These are phyloP conservation scores for Ophiostoma perfectum DNA, from an alignment of 2,329 filamentous ascomycete species.

Conservation along the genomic window DNA sequence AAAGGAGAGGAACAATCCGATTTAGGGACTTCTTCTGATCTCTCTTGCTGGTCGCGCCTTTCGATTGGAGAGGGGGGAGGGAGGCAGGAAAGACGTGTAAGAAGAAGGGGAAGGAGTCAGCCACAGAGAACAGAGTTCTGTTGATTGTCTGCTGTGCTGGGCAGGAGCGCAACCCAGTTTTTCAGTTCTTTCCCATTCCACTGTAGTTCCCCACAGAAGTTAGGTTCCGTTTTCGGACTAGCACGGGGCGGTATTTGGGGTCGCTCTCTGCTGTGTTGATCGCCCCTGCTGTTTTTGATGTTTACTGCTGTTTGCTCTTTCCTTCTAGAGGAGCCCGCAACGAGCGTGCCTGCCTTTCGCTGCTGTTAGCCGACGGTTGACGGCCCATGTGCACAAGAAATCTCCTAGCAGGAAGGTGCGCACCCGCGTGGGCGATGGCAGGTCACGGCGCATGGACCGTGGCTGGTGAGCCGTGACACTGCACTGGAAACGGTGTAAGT, in stretches of 20 bases:
- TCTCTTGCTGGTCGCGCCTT: not conserved
- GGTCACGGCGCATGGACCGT: not conserved
- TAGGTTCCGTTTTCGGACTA: slow-evolving; percentile 10
- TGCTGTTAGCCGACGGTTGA: not conserved
- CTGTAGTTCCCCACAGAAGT: slow-evolving; percentile 13
- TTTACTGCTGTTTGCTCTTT: not conserved
- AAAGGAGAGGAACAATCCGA: not conserved
- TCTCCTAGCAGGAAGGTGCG: not conserved
- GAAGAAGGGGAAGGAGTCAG: slow-evolving; percentile 4
- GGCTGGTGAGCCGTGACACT: not conserved
- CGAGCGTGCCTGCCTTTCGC: not conserved
- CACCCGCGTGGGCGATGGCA: slow-evolving; percentile 4
- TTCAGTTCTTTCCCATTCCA: slow-evolving; percentile 10
- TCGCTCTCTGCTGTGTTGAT: not conserved
- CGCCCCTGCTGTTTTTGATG: not conserved
- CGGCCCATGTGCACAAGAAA: not conserved
- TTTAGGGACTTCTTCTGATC: not conserved
- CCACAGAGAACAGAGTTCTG: slow-evolving; percentile 1
- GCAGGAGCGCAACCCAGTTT: not conserved
- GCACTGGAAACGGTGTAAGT: not conserved
- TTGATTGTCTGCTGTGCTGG: slow-evolving; percentile 7
- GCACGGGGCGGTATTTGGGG: not conserved
- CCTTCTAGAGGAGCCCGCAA: not conserved
- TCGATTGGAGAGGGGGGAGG: not conserved
- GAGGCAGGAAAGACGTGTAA: not conserved